Percentiles rank a stretch among this genome's conserved stretches.
Evolutionary conservation across 129 eudicot species (phyloP).

Genomic region (Saussurea involucrata): DNA sequence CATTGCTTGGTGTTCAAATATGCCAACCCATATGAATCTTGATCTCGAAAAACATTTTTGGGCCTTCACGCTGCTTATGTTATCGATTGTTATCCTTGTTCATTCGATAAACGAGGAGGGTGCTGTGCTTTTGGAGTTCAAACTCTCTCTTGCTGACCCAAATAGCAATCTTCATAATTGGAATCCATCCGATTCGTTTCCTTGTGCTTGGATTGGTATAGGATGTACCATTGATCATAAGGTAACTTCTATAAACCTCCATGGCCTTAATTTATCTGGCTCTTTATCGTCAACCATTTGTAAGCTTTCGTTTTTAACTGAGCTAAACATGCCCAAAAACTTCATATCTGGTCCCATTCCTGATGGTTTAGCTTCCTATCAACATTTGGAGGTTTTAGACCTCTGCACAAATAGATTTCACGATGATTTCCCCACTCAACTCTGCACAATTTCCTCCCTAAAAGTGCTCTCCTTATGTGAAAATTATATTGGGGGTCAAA

Average conservation of each 20-base stretch:
- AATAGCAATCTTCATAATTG: slow-evolving; percentile 52
- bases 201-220: slow-evolving; percentile 77
- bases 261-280: slow-evolving; percentile 57
- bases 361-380: slow-evolving; percentile 44
- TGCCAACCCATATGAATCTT: slow-evolving; percentile 30
- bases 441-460: slow-evolving; percentile 51
- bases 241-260: slow-evolving; percentile 59
- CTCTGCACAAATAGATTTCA: slow-evolving; percentile 76
- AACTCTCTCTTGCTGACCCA: slow-evolving; percentile 48
- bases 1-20: slow-evolving; percentile 20
- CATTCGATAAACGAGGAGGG: slow-evolving; percentile 70
- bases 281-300: slow-evolving; percentile 64
- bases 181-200: slow-evolving; percentile 48
- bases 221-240: slow-evolving; percentile 37
- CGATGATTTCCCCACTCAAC: slow-evolving; percentile 50
- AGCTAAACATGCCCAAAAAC: slow-evolving; percentile 58
- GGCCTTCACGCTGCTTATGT: slow-evolving; percentile 25
- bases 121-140: slow-evolving; percentile 67
- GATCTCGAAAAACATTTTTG: slow-evolving; percentile 19
- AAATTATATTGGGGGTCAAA: slow-evolving; percentile 60
- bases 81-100: slow-evolving; percentile 29
- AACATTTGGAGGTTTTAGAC: slow-evolving; percentile 60
- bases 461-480: slow-evolving; percentile 69
- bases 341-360: slow-evolving; percentile 80
- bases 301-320: slow-evolving; percentile 53